Conservation (phyloP, 257 asterid genomes). For the Solanum dulcamara region DNA sequence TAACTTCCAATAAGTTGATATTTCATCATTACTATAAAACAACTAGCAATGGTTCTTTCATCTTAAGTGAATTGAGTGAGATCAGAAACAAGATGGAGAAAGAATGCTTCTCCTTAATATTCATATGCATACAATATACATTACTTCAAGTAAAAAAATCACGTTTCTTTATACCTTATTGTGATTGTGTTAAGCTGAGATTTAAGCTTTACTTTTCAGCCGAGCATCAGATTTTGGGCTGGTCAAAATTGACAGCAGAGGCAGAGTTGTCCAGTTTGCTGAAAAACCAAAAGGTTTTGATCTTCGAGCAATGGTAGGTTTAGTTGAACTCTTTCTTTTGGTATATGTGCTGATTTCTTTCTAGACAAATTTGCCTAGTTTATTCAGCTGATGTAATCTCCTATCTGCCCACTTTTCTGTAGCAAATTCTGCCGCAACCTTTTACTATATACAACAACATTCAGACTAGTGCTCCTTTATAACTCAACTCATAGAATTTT, state of each 20-base stretch:
- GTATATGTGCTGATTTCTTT: background rate
- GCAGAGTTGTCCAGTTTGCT: slow-evolving; percentile 56
- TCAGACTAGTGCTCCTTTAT: background rate
- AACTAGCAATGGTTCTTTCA: background rate
- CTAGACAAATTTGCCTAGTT: background rate
- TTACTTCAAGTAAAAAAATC: background rate
- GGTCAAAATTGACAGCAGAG: slow-evolving; percentile 81
- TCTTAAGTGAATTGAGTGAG: background rate
- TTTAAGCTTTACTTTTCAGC: slow-evolving; percentile 27
- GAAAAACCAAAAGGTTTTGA: slow-evolving; percentile 82
- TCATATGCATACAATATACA: background rate
- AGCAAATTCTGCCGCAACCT: background rate
- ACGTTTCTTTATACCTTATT: background rate
- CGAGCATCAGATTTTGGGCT: slow-evolving; percentile 90
- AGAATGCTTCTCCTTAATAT: background rate
- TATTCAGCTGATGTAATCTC: background rate
- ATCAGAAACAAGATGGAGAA: background rate
- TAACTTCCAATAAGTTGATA: background rate
- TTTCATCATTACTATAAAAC: background rate
- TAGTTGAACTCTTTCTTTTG: background rate
- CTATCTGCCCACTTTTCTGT: background rate
- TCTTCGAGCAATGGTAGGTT: slow-evolving; percentile 75
- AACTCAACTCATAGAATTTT: background rate
- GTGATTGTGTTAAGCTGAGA: background rate
- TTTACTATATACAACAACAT: background rate